Percentiles rank a stretch among this genome's conserved stretches.
These are phyloP conservation scores for Pseudopediastrum boryanum DNA, from an alignment of 139 green algal genomes.

Conservation along the genomic window DNA sequence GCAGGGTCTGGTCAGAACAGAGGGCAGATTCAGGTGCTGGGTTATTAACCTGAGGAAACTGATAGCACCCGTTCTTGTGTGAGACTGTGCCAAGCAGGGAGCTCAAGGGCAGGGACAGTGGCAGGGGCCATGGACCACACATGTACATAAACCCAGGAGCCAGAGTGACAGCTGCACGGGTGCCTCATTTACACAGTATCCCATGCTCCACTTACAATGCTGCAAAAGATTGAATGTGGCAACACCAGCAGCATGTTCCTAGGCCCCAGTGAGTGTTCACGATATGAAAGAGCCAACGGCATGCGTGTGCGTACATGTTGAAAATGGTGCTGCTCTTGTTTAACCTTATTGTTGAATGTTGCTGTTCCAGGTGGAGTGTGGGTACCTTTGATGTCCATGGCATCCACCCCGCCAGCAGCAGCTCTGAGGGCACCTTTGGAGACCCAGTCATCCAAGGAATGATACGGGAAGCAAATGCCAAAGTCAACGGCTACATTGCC, in stretches of 20 bases:
- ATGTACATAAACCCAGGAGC: no score
- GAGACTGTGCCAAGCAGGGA: not conserved
- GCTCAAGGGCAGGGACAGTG: no score
- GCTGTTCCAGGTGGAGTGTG: no score
- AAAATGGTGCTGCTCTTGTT: slow-evolving; percentile 4
- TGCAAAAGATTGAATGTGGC: not conserved
- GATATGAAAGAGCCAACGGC: no score
- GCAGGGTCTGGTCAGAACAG: not conserved
- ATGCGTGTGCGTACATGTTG: no score
- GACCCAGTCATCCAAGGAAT: slow-evolving; percentile 1
- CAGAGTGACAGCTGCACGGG: no score
- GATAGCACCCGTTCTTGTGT: not conserved
- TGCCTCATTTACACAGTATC: no score
- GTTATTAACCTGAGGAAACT: not conserved
- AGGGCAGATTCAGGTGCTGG: not conserved
- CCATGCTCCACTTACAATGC: not conserved
- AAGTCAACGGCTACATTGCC: not conserved
- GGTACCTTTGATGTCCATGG: slow-evolving; percentile 22
- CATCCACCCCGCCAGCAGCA: not conserved
- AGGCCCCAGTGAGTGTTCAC: not conserved
- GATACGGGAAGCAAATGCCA: slow-evolving; percentile 8
- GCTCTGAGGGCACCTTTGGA: not conserved
- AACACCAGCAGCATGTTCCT: not conserved
- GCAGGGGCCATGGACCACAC: no score
- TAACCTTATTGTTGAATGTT: not conserved